Percentiles rank a stretch among this genome's conserved stretches.
Evolutionary conservation across 768 basidiomycete genomes (phyloP).

Genomic region (Lactarius quietus): DNA sequence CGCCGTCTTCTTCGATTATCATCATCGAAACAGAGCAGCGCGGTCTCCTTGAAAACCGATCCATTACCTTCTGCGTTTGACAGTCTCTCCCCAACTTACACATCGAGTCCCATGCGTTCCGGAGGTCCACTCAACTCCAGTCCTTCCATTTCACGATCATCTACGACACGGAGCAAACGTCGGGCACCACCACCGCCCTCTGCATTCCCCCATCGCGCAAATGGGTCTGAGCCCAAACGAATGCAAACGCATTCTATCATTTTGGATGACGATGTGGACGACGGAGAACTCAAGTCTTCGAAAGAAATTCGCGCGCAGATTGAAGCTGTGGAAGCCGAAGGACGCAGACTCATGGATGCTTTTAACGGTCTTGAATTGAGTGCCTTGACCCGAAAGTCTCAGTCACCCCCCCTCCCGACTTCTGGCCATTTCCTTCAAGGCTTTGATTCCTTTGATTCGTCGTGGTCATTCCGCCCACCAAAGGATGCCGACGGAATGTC

Average conservation of each 20-base stretch:
- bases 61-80: constrained; percentile 42
- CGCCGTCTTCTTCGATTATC: constrained; percentile 33
- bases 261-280: constrained; percentile 46
- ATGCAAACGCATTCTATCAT: constrained; percentile 27
- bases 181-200: constrained; percentile 31
- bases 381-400: constrained; percentile 50
- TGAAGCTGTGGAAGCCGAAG: constrained; percentile 64
- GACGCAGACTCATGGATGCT: constrained; percentile 66
- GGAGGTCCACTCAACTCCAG: constrained; percentile 26
- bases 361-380: constrained; percentile 77
- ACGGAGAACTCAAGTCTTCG: constrained; percentile 55
- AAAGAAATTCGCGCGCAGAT: constrained; percentile 66
- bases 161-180: constrained; percentile 27
- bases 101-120: constrained; percentile 31
- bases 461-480: constrained; percentile 12
- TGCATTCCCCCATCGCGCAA: constrained; percentile 30
- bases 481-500: constrained; percentile 26
- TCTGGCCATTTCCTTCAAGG: constrained; percentile 24
- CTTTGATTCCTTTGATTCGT: constrained; percentile 14
- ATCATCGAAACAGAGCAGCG: constrained; percentile 49
- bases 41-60: constrained; percentile 46
- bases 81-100: constrained; percentile 25
- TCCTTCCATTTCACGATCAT: constrained; percentile 37
- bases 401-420: constrained; percentile 31
- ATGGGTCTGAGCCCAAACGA: constrained; percentile 22